Base-by-base conservation (phyloP, 139 green algal species). In the Micractinium sp. region DNA sequence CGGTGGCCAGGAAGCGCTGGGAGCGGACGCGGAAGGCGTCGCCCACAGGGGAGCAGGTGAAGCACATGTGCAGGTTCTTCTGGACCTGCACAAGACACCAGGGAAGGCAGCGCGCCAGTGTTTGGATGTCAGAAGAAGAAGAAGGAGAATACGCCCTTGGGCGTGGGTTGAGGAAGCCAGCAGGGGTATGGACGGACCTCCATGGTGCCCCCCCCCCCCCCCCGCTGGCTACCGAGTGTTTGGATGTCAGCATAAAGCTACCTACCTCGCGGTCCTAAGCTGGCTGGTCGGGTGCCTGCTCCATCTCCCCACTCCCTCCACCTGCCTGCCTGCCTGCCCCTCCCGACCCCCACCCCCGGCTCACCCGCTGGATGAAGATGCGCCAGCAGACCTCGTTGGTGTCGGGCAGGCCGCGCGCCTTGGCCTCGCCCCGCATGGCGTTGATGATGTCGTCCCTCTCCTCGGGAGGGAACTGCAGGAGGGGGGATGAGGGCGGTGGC, bases 361-460 rank as follows among this genome's bases (percentile, higher is more conserved):
- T 35, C 36, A 94, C 93, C 89, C 96, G 96, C 74, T 94, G 85
- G 85, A 98, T 96, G 92, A 98, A 98, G 27, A 92, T 93, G 76
- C 80, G 79, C 96, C 96, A 98, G 93, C 95, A 97, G 90, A 97
- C 97, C 60, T 98, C 96, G 31, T 92, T 75, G 7, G 94, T 96
- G 93, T 98, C 96, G 2, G 95, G 38, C 89, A 98, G 90, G 33
- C 96, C 96, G 25, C 95, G 77, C 2, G 93, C 88, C 93, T 98
- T 98, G 73, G 94, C 95, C 91, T 97, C 96, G 38, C 90, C 92
- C 81, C 96, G 94, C 91, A 98, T 95, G 53, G 94, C 92, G 79
- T 97, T 97, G 91, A 97, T 92, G 87, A 98, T 98, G 74, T 98
- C 96, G 89, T 98, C 96, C 56, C 94, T 94, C 90, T 98, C 96